These are phyloP conservation scores for Metarhizium anisopliae DNA, from an alignment of 2,329 filamentous ascomycete species.

Conservation along the genomic window DNA sequence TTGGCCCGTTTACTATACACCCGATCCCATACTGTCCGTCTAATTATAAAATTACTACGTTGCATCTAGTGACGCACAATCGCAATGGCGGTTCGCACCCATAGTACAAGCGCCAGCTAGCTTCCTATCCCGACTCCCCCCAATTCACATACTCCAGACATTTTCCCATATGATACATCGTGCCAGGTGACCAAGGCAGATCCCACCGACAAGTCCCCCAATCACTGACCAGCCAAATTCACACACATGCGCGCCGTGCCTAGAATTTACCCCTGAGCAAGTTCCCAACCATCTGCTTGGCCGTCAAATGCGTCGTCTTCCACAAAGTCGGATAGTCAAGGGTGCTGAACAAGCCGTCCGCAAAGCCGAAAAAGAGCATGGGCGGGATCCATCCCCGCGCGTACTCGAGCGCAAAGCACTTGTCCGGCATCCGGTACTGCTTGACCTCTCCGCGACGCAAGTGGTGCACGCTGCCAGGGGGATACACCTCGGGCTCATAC, in stretches of 20 bases:
- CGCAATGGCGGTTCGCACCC: too few species aligned
- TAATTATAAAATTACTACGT: too few species aligned
- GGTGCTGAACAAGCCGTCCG: conserved; percentile 71
- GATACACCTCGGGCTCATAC: conserved; percentile 62
- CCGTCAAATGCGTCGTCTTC: conserved; percentile 68
- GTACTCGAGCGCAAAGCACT: conserved; percentile 76
- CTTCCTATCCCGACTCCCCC: too few species aligned
- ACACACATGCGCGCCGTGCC: background rate
- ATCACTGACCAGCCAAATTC: background rate
- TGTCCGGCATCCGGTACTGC: conserved; percentile 74
- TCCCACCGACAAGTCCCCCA: background rate
- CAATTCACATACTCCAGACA: too few species aligned
- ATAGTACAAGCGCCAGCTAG: too few species aligned
- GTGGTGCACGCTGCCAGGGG: conserved; percentile 61
- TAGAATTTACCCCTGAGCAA: conserved; percentile 62
- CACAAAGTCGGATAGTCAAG: conserved; percentile 79
- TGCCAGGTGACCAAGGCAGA: too few species aligned
- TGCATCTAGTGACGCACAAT: too few species aligned
- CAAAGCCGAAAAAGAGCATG: conserved; percentile 85
- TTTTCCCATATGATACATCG: too few species aligned
- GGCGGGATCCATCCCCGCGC: conserved; percentile 84
- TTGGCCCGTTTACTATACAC: too few species aligned
- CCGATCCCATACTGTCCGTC: too few species aligned
- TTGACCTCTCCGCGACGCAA: conserved; percentile 62
- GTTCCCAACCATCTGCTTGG: conserved; percentile 66